Conservation (phyloP, 345 rosid genomes). For the Eucalyptus camaldulensis region DNA sequence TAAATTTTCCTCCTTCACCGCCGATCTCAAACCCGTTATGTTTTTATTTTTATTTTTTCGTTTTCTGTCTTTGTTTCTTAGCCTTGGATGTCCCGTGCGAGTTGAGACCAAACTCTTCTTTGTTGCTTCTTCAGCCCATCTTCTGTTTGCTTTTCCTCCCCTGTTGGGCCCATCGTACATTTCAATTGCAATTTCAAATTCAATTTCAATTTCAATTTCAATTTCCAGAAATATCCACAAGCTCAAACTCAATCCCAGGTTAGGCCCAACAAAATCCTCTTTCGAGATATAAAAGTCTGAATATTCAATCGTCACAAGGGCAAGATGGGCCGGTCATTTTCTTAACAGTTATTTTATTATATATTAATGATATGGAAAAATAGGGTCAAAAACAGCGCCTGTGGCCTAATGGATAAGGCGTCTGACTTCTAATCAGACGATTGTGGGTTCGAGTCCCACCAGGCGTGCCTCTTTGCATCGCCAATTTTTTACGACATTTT, state of each 20-base stretch:
- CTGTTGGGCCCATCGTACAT: background rate
- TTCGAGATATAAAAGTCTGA: background rate
- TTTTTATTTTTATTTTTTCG: background rate
- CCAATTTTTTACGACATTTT: background rate
- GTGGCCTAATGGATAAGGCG: conserved; percentile 58
- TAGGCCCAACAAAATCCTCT: background rate
- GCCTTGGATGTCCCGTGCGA: background rate
- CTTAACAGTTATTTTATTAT: fast-evolving
- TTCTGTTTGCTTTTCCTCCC: background rate
- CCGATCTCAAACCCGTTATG: background rate
- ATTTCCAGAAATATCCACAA: background rate
- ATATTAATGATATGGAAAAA: fast-evolving
- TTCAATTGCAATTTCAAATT: background rate
- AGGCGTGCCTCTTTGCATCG: conserved; percentile 11
- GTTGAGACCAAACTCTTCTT: background rate
- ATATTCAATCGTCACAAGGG: background rate
- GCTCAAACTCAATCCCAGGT: background rate
- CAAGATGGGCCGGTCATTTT: background rate
- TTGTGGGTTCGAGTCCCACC: conserved; percentile 74
- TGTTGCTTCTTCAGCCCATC: background rate
- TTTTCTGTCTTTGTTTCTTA: background rate
- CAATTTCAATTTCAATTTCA: background rate
- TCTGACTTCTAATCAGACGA: conserved; percentile 37
- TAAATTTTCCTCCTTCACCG: background rate
- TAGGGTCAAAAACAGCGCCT: conserved; percentile 7